phyloP scores from a whole-genome alignment of 768 basidiomycete species.

The Coprinopsis cinerea region DNA sequence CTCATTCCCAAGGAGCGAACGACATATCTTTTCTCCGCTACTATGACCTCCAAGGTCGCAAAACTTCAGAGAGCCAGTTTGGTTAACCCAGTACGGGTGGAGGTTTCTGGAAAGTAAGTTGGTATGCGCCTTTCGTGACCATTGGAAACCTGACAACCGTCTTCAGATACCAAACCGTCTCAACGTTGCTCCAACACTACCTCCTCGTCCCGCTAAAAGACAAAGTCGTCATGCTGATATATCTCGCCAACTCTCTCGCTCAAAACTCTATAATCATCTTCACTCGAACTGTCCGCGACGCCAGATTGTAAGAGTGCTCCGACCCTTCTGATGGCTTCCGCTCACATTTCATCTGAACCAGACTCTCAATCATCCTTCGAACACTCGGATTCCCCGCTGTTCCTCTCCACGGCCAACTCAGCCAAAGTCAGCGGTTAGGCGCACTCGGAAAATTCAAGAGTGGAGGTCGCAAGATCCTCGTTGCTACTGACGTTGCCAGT shows the following conservation, averaged over 20 bases:
- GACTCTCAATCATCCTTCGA: conserved; percentile 84
- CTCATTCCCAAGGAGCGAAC: conserved; percentile 90
- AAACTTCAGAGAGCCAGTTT: conserved; percentile 94
- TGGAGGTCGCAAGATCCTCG: conserved; percentile 84
- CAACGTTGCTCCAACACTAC: conserved; percentile 92
- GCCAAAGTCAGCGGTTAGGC: conserved; percentile 88
- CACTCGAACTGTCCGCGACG: conserved; percentile 91
- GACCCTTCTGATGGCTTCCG: too few species aligned
- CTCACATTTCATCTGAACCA: conserved; percentile 19
- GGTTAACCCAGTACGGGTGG: conserved; percentile 87
- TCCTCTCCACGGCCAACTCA: conserved; percentile 92
- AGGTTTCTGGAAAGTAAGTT: conserved; percentile 86
- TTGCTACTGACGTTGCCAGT: conserved; percentile 96
- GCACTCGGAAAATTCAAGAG: conserved; percentile 94
- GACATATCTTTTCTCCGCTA: conserved; percentile 96
- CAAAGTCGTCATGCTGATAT: conserved; percentile 88
- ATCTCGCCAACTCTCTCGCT: conserved; percentile 82
- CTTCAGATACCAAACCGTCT: conserved; percentile 90
- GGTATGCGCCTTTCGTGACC: background rate
- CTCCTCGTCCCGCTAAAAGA: conserved; percentile 87
- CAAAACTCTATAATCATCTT: conserved; percentile 96
- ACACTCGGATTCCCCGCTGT: conserved; percentile 92
- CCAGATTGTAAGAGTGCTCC: conserved; percentile 65
- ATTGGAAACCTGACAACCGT: conserved; percentile 8
- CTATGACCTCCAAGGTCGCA: conserved; percentile 98